Conservation (phyloP, 2,329 filamentous ascomycete species). For the Elsinoe australis region DNA sequence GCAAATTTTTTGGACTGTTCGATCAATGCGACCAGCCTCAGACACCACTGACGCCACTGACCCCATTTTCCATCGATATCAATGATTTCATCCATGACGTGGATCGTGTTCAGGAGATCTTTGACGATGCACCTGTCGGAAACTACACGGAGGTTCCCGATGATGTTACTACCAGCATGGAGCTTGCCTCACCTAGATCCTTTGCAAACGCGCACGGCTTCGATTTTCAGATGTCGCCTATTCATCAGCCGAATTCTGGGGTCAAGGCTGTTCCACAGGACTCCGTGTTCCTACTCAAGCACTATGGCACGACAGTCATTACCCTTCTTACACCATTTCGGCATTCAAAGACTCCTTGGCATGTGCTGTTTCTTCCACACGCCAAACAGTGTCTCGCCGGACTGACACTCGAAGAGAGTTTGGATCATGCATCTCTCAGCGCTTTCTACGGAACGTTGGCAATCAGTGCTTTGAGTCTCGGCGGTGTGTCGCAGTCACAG, state of each 20-base stretch:
- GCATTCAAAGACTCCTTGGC: slow-evolving; percentile 5
- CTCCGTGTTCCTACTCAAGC: neutral
- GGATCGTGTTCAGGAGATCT: neutral
- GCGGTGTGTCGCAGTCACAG: slow-evolving; percentile 25
- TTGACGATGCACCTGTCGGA: neutral
- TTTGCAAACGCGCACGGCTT: too few species aligned
- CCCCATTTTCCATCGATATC: too few species aligned
- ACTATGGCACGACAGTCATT: neutral
- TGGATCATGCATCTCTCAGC: slow-evolving; percentile 21
- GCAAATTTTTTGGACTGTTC: neutral
- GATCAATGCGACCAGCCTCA: neutral
- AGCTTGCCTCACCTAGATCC: too few species aligned
- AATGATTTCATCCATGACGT: too few species aligned
- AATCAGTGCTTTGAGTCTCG: slow-evolving; percentile 35
- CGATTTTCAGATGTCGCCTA: neutral
- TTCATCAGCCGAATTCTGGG: neutral
- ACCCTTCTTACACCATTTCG: neutral
- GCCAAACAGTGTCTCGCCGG: slow-evolving; percentile 1
- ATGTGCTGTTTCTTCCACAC: neutral
- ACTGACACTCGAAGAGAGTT: neutral
- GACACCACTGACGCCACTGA: neutral
- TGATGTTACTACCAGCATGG: neutral
- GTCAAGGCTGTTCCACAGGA: neutral
- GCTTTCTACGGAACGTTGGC: slow-evolving; percentile 36
- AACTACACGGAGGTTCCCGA: neutral